A percentile compares a stretch with the other conserved stretches of the same genome.
Conservation (phyloP, 768 basidiomycete genomes). For the Collybia sp. region DNA sequence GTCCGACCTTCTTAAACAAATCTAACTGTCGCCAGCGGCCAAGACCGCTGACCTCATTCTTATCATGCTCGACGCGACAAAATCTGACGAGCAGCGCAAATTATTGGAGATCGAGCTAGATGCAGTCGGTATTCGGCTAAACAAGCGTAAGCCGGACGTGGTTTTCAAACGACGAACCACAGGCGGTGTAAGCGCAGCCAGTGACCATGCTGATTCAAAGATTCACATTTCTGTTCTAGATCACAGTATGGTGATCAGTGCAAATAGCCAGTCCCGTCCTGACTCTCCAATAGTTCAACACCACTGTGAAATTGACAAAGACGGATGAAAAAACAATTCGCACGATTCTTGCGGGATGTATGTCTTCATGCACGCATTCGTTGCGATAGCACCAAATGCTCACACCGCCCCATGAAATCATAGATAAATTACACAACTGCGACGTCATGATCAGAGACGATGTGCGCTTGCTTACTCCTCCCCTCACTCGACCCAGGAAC, state of each 20-base stretch:
- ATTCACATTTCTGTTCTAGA: neutral
- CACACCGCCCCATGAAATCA: neutral
- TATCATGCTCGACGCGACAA: slow-evolving; percentile 90
- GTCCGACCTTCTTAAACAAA: neutral
- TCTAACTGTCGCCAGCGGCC: slow-evolving; percentile 45
- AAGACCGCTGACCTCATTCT: slow-evolving; percentile 93
- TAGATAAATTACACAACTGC: slow-evolving; percentile 89
- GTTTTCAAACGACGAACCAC: slow-evolving; percentile 93
- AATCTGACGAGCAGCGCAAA: slow-evolving; percentile 85
- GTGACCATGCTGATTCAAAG: neutral
- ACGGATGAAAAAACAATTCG: slow-evolving; percentile 95
- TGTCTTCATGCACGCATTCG: slow-evolving; percentile 22
- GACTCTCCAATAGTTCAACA: slow-evolving; percentile 61
- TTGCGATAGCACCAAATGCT: too few species aligned
- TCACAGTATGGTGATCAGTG: neutral
- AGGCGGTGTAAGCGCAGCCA: slow-evolving; percentile 65
- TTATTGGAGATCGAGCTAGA: slow-evolving; percentile 92
- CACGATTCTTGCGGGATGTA: slow-evolving; percentile 86
- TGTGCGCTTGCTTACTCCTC: slow-evolving; percentile 38
- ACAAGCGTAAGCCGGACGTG: slow-evolving; percentile 87
- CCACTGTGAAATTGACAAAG: slow-evolving; percentile 89
- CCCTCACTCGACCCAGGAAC: slow-evolving; percentile 2
- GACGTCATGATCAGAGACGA: slow-evolving; percentile 99
- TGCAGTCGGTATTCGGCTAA: slow-evolving; percentile 93
- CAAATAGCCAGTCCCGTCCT: too few species aligned